A percentile compares a stretch with the other conserved stretches of the same genome.
Evolutionary conservation across 345 rosid species (phyloP).

Genomic region (Linum tenue): DNA sequence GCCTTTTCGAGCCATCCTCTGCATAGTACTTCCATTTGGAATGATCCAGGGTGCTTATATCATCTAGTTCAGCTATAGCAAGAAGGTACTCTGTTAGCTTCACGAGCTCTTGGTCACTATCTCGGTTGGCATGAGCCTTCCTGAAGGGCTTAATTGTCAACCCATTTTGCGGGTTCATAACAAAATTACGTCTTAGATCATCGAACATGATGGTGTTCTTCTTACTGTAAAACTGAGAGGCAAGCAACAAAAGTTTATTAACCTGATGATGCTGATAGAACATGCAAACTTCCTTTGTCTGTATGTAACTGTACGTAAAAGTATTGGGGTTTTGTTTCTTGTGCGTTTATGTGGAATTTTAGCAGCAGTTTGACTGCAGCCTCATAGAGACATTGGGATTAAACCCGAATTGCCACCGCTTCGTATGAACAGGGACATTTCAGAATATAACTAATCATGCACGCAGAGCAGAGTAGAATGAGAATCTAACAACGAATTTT

Average conservation of each 20-base stretch:
- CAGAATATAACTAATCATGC: too few species aligned
- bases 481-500: too few species aligned
- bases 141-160: conserved; percentile 69
- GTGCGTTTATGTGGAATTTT: too few species aligned
- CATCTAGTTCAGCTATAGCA: conserved; percentile 75
- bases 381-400: too few species aligned
- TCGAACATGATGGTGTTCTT: conserved; percentile 97
- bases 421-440: too few species aligned
- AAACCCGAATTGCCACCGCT: too few species aligned
- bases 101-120: conserved; percentile 74
- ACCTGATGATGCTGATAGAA: background rate
- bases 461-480: too few species aligned
- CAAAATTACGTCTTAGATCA: conserved; percentile 75
- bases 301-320: background rate
- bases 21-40: conserved; percentile 57
- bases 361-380: too few species aligned
- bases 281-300: too few species aligned
- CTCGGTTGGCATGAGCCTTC: conserved; percentile 84
- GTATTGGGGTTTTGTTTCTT: too few species aligned
- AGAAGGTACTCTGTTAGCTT: conserved; percentile 80
- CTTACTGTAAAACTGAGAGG: conserved; percentile 59
- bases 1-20: conserved; percentile 58
- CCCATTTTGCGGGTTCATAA: conserved; percentile 94
- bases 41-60: conserved; percentile 68
- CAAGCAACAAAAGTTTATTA: conserved; percentile 2